Percentiles rank a stretch among this genome's conserved stretches.
Conservation (phyloP, 305 asterid species). For the Fraxinus floribunda region DNA sequence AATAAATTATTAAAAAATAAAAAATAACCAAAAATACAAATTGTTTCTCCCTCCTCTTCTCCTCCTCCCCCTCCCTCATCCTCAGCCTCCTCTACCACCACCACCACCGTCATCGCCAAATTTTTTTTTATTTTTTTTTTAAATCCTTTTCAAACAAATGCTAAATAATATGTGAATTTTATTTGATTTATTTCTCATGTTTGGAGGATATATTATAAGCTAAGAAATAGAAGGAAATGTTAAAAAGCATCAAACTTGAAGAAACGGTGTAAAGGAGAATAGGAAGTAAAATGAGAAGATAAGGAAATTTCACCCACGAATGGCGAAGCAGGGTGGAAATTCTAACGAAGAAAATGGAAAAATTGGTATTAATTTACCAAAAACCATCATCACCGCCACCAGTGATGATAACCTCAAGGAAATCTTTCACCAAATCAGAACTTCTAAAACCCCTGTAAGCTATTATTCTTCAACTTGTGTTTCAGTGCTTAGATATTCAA, state of each 20-base stretch:
- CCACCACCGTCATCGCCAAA: no score
- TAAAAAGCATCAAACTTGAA: not conserved
- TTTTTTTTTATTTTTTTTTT: no score
- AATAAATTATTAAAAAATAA: no score
- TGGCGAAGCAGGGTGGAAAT: not conserved
- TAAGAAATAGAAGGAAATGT: not conserved
- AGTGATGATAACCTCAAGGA: constrained; percentile 62
- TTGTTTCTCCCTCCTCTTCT: no score
- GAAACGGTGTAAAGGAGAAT: not conserved
- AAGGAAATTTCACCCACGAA: not conserved
- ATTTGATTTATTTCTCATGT: not conserved
- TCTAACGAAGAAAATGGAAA: not conserved
- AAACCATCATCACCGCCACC: constrained; percentile 39
- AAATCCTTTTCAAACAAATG: not conserved
- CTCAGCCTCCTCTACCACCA: no score
- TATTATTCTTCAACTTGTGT: not conserved
- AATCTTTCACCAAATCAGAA: constrained; percentile 59
- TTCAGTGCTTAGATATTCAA: not conserved
- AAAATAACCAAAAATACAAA: no score
- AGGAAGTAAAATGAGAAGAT: not conserved
- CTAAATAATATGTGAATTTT: not conserved
- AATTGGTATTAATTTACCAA: not conserved
- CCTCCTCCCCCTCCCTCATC: no score
- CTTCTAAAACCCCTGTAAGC: constrained; percentile 53
- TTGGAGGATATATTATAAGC: no score